Percentiles rank a stretch among this genome's conserved stretches.
Conservation (phyloP, 495 filamentous ascomycete species). For the Talaromyces ruber region DNA sequence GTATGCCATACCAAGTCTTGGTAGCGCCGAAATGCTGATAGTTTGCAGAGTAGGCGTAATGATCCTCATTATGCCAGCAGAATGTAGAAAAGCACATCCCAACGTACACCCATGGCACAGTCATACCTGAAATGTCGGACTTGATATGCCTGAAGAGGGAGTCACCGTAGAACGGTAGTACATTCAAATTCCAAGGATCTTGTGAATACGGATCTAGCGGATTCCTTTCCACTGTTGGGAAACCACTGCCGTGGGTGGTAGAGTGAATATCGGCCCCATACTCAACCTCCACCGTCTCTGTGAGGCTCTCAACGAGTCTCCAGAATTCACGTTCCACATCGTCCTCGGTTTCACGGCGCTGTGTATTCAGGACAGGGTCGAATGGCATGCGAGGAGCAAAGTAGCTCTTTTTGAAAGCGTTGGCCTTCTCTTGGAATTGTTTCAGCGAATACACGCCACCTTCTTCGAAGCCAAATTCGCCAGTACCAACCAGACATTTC, state of each 20-base stretch:
- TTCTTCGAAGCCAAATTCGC: slow-evolving; percentile 96
- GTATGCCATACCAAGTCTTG: slow-evolving; percentile 99
- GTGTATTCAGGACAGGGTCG: slow-evolving; percentile 73
- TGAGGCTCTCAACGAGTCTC: slow-evolving; percentile 83
- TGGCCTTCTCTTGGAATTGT: slow-evolving; percentile 94
- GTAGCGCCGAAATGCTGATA: slow-evolving; percentile 98
- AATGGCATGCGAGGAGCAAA: slow-evolving; percentile 88
- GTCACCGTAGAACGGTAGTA: slow-evolving; percentile 81
- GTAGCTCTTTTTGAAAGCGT: slow-evolving; percentile 87
- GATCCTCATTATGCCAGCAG: slow-evolving; percentile 99
- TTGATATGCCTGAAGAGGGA: slow-evolving; percentile 97
- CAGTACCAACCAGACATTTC: slow-evolving; percentile 89
- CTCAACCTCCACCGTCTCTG: slow-evolving; percentile 94
- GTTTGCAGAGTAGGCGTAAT: slow-evolving; percentile 96
- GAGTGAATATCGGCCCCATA: slow-evolving; percentile 99
- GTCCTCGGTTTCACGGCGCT: slow-evolving; percentile 79
- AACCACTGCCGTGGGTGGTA: slow-evolving; percentile 95
- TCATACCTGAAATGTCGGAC: slow-evolving; percentile 99
- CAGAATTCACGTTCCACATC: slow-evolving; percentile 98
- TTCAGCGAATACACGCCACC: slow-evolving; percentile 91
- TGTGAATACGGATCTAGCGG: slow-evolving; percentile 76
- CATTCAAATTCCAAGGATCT: slow-evolving; percentile 95
- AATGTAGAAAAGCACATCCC: slow-evolving; percentile 99
- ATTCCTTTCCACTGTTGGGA: slow-evolving; percentile 89
- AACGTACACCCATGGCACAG: slow-evolving; percentile 98